These are phyloP conservation scores for Casaregolazyma lundiana DNA, from an alignment of 1,139 yeast genomes.

Conservation along the genomic window DNA sequence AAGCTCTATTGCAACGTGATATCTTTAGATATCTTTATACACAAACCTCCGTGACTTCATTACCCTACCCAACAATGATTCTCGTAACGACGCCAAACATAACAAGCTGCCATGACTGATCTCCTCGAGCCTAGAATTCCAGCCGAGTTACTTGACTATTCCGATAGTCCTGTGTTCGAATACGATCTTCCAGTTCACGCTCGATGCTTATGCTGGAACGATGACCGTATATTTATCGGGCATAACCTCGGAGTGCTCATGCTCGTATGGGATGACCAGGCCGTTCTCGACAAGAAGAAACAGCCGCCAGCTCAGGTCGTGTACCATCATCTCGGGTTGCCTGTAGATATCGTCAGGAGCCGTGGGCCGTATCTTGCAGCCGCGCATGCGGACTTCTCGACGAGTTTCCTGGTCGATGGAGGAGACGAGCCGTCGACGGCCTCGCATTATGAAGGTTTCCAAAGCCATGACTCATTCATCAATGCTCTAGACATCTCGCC, in stretches of 20 bases:
- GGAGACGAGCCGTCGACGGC: conserved; percentile 10
- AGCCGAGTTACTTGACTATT: conserved; percentile 14
- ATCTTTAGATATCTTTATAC: too few species aligned
- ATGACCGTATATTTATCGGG: conserved; percentile 24
- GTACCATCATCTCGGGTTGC: conserved; percentile 21
- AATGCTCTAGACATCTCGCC: conserved; percentile 33
- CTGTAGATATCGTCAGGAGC: conserved; percentile 20
- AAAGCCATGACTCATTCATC: conserved; percentile 29
- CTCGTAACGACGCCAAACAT: background rate
- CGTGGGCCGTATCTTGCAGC: conserved; percentile 22
- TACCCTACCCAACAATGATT: background rate
- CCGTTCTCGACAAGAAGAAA: conserved; percentile 13
- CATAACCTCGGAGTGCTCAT: conserved; percentile 25
- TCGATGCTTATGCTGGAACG: conserved; percentile 23
- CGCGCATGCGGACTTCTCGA: conserved; percentile 25
- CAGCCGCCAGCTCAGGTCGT: conserved; percentile 19
- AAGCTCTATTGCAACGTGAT: too few species aligned
- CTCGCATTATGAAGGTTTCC: conserved; percentile 19
- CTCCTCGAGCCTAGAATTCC: conserved; percentile 15
- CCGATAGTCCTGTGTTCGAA: conserved; percentile 20
- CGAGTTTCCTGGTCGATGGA: conserved; percentile 17
- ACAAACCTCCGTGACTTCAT: too few species aligned
- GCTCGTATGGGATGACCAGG: conserved; percentile 10
- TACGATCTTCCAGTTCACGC: conserved; percentile 11
- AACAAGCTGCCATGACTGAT: background rate